Percentiles rank a stretch among this genome's conserved stretches.
phyloP scores from a whole-genome alignment of 225 moss, liverwort and hornwort species.

The Anthoceros angustus region DNA sequence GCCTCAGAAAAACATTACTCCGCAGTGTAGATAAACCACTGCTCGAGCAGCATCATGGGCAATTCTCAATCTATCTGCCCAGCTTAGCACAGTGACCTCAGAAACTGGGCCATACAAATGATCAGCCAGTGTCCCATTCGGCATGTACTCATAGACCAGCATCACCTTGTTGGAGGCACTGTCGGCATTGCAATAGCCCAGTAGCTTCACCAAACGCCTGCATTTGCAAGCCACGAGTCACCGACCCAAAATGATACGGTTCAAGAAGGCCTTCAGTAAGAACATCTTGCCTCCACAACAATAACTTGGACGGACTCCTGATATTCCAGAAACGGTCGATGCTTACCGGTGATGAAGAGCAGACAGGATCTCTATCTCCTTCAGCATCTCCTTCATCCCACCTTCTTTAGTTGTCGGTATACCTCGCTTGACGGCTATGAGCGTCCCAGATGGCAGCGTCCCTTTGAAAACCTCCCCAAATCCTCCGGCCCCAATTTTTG shows the following conservation, averaged over 20 bases:
- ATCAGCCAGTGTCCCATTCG: slow-evolving; percentile 6
- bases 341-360: neutral
- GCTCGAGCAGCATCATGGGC: slow-evolving; percentile 4
- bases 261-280: neutral
- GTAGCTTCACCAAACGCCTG: neutral
- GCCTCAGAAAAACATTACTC: neutral
- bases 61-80: slow-evolving; percentile 2
- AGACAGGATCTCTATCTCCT: slow-evolving; percentile 7
- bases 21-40: slow-evolving; percentile 6
- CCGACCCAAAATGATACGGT: too few relatives aligned
- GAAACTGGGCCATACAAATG: slow-evolving; percentile 5
- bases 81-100: neutral
- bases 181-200: slow-evolving; percentile 7
- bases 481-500: slow-evolving; percentile 1
- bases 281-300: neutral
- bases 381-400: slow-evolving; percentile 6
- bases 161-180: neutral
- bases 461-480: slow-evolving; percentile 8
- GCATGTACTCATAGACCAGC: slow-evolving; percentile 8
- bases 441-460: neutral
- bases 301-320: neutral
- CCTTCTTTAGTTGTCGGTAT: neutral
- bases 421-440: slow-evolving; percentile 6
- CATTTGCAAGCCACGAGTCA: neutral
- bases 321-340: neutral